Conservation (phyloP, 352 stramenopile species). For the Pythium oligandrum region DNA sequence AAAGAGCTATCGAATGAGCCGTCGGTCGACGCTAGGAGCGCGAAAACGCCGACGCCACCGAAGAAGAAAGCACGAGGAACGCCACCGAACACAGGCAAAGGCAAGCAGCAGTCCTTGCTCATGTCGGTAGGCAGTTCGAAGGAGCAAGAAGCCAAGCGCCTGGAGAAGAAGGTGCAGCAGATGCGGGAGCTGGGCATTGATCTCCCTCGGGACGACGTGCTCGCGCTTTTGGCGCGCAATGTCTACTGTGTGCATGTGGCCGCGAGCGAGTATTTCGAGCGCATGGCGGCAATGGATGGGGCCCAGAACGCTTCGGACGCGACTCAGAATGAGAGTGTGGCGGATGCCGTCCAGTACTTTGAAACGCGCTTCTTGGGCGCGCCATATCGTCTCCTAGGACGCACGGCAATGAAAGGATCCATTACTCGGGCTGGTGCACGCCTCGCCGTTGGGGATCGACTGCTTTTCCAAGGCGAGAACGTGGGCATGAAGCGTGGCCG, state of each 20-base stretch:
- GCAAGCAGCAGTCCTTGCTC: slow-evolving; percentile 28
- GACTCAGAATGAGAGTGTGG: slow-evolving; percentile 13
- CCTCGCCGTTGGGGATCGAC: slow-evolving; percentile 33
- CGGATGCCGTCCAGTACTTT: slow-evolving; percentile 19
- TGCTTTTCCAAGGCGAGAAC: slow-evolving; percentile 66
- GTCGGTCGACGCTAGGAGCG: not conserved
- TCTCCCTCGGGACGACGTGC: slow-evolving; percentile 41
- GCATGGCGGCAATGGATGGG: slow-evolving; percentile 8
- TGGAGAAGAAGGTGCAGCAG: slow-evolving; percentile 70
- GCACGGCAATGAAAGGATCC: slow-evolving; percentile 31
- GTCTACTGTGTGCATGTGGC: slow-evolving; percentile 70
- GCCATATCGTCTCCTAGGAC: slow-evolving; percentile 43
- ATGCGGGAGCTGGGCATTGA: slow-evolving; percentile 73
- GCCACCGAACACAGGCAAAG: not conserved
- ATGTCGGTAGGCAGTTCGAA: slow-evolving; percentile 54
- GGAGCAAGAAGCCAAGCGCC: slow-evolving; percentile 49
- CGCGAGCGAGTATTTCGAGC: slow-evolving; percentile 75
- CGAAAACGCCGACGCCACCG: slow-evolving; percentile 3
- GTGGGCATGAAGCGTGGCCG: slow-evolving; percentile 61
- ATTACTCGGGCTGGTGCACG: slow-evolving; percentile 41
- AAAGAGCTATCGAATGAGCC: not conserved
- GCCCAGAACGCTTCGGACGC: not conserved
- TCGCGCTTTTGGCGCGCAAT: slow-evolving; percentile 59
- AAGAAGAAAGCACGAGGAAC: slow-evolving; percentile 13
- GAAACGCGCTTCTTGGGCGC: slow-evolving; percentile 25